Evolutionary conservation across 345 rosid species (phyloP).

Genomic region (Gossypium bickii): DNA sequence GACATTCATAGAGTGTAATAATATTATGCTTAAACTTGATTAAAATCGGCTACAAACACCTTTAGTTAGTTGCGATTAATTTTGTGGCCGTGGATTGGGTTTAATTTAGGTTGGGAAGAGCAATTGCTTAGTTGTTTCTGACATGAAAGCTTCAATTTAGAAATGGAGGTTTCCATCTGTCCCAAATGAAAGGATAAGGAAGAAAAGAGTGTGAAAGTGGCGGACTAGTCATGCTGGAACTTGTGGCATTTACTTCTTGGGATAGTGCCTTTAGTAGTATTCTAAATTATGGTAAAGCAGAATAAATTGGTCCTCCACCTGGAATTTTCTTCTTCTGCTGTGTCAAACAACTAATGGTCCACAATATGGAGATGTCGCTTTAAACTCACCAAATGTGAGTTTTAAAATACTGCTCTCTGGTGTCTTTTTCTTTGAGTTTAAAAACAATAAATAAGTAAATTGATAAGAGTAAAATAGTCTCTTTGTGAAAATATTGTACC

Average conservation of each 20-base stretch:
- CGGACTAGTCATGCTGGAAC: neutral
- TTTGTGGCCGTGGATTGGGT: neutral
- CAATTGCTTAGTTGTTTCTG: neutral
- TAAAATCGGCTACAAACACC: too few relatives aligned
- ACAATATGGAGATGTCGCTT: neutral
- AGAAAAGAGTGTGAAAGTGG: neutral
- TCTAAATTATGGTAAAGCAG: neutral
- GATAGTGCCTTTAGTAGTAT: neutral
- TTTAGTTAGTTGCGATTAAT: too few relatives aligned
- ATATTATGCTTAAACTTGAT: too few relatives aligned
- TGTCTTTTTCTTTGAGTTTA: neutral
- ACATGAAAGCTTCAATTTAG: neutral
- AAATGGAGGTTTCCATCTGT: neutral
- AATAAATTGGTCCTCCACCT: neutral
- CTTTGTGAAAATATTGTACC: too few relatives aligned
- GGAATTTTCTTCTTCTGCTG: neutral
- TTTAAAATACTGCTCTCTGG: neutral
- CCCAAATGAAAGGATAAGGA: neutral
- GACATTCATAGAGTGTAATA: too few relatives aligned
- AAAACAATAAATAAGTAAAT: too few relatives aligned
- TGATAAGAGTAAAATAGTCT: too few relatives aligned
- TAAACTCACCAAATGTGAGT: neutral
- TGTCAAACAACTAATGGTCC: neutral
- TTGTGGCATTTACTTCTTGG: slow-evolving; percentile 1
- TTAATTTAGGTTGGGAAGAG: neutral